phyloP scores from a whole-genome alignment of 108 stramenopile genomes.

The Cyclostephanos invisitatus region DNA sequence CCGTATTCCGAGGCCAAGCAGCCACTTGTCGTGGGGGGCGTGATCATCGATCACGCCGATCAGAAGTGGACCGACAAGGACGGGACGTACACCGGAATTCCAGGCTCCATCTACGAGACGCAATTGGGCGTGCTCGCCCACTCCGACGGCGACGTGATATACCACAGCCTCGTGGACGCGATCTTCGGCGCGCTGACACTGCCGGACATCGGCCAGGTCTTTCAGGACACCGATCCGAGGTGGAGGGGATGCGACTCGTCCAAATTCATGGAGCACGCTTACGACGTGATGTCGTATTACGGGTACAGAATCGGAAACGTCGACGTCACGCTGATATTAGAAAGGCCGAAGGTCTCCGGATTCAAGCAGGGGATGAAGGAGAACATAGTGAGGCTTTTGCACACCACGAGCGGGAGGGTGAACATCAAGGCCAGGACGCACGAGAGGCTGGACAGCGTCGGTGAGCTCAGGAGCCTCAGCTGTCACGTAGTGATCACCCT shows the following conservation, averaged over 20 bases:
- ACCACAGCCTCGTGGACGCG: constrained; percentile 93
- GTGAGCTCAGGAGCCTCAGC: constrained; percentile 87
- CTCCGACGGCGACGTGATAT: constrained; percentile 95
- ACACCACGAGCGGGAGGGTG: constrained; percentile 83
- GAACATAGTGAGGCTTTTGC: constrained; percentile 86
- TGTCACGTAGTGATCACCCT: constrained; percentile 94
- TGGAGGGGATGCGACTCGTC: constrained; percentile 93
- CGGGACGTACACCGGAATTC: constrained; percentile 73
- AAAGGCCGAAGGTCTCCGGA: constrained; percentile 84
- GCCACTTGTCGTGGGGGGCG: constrained; percentile 91
- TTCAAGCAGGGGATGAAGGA: constrained; percentile 94
- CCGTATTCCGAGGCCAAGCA: constrained; percentile 85
- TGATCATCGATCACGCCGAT: constrained; percentile 76
- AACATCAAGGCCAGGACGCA: constrained; percentile 97
- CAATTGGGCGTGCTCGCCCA: constrained; percentile 92
- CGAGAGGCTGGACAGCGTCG: constrained; percentile 92
- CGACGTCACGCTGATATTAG: constrained; percentile 88
- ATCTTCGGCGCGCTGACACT: constrained; percentile 91
- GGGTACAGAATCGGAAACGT: constrained; percentile 90
- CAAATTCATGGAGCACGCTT: constrained; percentile 94
- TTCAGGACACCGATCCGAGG: constrained; percentile 94
- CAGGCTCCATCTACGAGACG: constrained; percentile 71
- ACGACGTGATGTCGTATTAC: constrained; percentile 74
- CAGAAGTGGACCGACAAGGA: constrained; percentile 87
- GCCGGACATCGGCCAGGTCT: constrained; percentile 94